Evolutionary conservation across 768 basidiomycete species (phyloP), one percentile per base, ranked within the genome.

Genomic region (Pulveroboletus frians): DNA sequence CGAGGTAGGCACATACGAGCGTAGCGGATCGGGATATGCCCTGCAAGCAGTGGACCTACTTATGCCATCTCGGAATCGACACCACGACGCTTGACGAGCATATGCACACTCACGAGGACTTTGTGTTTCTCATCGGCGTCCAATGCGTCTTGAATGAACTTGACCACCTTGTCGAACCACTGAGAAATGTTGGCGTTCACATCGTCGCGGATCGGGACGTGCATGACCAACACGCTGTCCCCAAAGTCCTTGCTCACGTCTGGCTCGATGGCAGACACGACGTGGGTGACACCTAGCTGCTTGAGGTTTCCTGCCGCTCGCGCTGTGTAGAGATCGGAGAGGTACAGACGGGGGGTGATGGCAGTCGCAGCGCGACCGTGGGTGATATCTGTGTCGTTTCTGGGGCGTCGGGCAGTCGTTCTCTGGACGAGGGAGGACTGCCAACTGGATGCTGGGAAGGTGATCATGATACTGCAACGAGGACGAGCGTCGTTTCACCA

Each of bases 21-120:
- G 85, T 88, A 1, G 88, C 77, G 37, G 84, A 86, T 20, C 88
- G 76, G 57, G 84, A 86, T 50, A 88, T 76, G 36, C 88, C 88
- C 66, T 82, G 80, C 35, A 81, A 66, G 62, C 88, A 90, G 64
- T 91, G 88, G 11, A 90, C 84, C 85, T 88, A 27, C 46, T 4
- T 36, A 30, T 15, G 9, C 39, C 40, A 34, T 41, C 36, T 27
- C 49, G 39, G 30, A 38, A 46, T 39, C 44, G 32, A 18, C 34
- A n/a, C n/a, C 18, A 41, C 17, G 15, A 42, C 10, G n/a, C 34
- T 36, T 20, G 40, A 7, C 17, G 6, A 32, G 18, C 9, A 21
- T 15, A 27, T 40, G 26, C 36, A 38, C 45, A 61, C 80, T 53
- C 52, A 82, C 80, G 56, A 82, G 60, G 9, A 82, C 78, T 39